A percentile compares a stretch with the other conserved stretches of the same genome.
phyloP scores from a whole-genome alignment of 257 asterid species.

The Orobanche coerulescens region DNA sequence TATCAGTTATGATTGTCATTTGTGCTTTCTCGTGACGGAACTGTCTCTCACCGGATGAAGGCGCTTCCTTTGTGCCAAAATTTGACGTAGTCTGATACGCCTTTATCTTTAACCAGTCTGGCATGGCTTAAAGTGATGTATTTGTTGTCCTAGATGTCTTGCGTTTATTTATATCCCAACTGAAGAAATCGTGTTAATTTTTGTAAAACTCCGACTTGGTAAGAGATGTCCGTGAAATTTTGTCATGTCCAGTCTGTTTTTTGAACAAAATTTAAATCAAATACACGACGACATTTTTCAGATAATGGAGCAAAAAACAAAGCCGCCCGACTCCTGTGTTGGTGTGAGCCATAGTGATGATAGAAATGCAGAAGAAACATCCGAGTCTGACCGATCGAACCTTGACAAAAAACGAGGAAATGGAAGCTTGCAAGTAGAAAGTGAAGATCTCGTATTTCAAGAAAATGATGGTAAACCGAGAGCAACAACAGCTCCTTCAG shows the following conservation, averaged over 20 bases:
- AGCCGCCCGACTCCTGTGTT: conserved; percentile 35
- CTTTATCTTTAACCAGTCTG: too few species aligned
- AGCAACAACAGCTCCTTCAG: conserved; percentile 35
- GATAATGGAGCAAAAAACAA: conserved; percentile 48
- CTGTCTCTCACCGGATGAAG: too few species aligned
- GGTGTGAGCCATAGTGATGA: conserved; percentile 31
- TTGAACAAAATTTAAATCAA: not conserved
- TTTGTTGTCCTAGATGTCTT: too few species aligned
- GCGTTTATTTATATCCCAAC: conserved; percentile 28
- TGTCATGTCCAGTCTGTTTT: not conserved
- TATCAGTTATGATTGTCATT: too few species aligned
- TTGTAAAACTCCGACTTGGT: not conserved
- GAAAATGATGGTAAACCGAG: conserved; percentile 54
- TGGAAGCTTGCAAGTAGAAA: conserved; percentile 41
- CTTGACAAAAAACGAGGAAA: conserved; percentile 47
- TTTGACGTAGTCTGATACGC: too few species aligned
- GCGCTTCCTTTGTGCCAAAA: too few species aligned
- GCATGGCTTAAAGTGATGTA: too few species aligned
- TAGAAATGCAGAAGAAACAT: conserved; percentile 39
- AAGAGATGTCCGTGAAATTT: conserved; percentile 1
- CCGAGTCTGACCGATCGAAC: conserved; percentile 41
- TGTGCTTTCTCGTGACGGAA: too few species aligned
- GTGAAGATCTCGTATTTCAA: conserved; percentile 42
- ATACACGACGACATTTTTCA: conserved; percentile 25
- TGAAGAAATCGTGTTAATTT: conserved; percentile 11